Evolutionary conservation across 768 basidiomycete species (phyloP).

Genomic region (Boletus pseudopeckii): DNA sequence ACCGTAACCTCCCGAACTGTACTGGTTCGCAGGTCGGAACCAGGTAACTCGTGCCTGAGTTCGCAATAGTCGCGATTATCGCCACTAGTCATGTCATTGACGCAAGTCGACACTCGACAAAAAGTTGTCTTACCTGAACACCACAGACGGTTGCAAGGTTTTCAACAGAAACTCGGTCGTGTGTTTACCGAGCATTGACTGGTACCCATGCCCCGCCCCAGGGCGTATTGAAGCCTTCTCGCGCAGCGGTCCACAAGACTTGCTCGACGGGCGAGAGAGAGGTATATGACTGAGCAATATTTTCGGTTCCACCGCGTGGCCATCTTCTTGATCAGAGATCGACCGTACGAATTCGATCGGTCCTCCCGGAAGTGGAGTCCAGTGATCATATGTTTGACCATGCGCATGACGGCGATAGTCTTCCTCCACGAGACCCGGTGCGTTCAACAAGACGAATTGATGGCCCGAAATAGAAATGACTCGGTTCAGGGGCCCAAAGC

Average conservation of each 20-base stretch:
- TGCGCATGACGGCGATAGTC: constrained; percentile 63
- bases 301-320: constrained; percentile 19
- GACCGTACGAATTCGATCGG: constrained; percentile 59
- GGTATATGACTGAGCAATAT: constrained; percentile 88
- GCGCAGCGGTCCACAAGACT: constrained; percentile 72
- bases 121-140: constrained; percentile 64
- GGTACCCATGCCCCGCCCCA: constrained; percentile 79
- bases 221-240: constrained; percentile 70
- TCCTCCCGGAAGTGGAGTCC: constrained; percentile 52
- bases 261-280: constrained; percentile 68
- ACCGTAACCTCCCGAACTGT: constrained; percentile 75
- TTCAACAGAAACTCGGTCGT: constrained; percentile 73
- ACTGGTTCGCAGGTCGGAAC: constrained; percentile 19
- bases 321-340: constrained; percentile 33
- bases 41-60: constrained; percentile 47
- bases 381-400: constrained; percentile 48
- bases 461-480: constrained; percentile 63
- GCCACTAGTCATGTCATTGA: constrained; percentile 44
- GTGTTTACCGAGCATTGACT: constrained; percentile 77
- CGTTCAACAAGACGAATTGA: constrained; percentile 67
- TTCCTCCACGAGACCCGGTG: constrained; percentile 79
- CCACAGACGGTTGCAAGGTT: constrained; percentile 55
- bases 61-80: constrained; percentile 95
- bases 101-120: neutral
- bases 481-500: constrained; percentile 71